A percentile compares a stretch with the other conserved stretches of the same genome.
These are phyloP conservation scores for Primulina eburnea DNA, from an alignment of 257 asterid genomes.

Conservation along the genomic window DNA sequence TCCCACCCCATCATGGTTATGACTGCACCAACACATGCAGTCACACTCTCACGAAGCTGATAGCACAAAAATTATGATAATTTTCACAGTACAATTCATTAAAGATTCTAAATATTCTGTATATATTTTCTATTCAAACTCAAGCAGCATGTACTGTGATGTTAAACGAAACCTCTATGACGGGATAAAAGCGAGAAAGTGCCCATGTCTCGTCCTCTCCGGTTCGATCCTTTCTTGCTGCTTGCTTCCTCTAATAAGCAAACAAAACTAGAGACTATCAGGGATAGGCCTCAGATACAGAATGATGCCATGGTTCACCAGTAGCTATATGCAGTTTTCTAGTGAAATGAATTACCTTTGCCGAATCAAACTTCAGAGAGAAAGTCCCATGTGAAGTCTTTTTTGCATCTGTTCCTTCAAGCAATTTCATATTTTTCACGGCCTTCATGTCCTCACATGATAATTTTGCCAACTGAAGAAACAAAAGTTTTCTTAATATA, in stretches of 20 bases:
- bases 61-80: neutral
- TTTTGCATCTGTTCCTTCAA: constrained; percentile 57
- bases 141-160: constrained; percentile 22
- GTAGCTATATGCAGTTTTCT: constrained; percentile 11
- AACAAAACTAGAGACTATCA: constrained; percentile 37
- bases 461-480: constrained; percentile 75
- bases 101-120: neutral
- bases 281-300: constrained; percentile 22
- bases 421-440: constrained; percentile 77
- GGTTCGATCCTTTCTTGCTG: constrained; percentile 81
- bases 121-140: constrained; percentile 12
- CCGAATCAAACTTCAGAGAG: constrained; percentile 89
- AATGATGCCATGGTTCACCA: neutral
- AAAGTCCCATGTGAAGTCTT: constrained; percentile 64
- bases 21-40: neutral
- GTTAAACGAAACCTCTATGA: constrained; percentile 67
- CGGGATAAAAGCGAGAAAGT: constrained; percentile 81
- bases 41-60: neutral
- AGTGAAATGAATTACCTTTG: constrained; percentile 51
- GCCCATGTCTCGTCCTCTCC: constrained; percentile 95
- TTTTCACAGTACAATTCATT: neutral
- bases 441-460: constrained; percentile 84
- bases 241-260: constrained; percentile 63
- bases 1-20: neutral
- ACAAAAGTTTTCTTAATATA: constrained; percentile 22